These are phyloP conservation scores for Agaricales sp. DNA, from an alignment of 1,284 basidiomycete species.

Conservation along the genomic window DNA sequence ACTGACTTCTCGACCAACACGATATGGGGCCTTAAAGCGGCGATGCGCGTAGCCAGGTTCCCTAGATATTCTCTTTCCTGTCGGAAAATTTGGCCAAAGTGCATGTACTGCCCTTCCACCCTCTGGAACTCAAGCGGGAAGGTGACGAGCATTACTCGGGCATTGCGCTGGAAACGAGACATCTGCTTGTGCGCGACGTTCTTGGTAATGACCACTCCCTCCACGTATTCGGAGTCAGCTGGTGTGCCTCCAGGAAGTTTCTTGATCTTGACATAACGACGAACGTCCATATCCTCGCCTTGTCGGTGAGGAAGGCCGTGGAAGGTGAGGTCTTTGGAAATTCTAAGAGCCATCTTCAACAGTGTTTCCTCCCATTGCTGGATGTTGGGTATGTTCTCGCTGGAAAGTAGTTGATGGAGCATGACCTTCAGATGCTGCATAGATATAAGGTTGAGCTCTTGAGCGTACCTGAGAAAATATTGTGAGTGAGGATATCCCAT, in stretches of 20 bases:
- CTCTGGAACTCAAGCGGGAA: conserved; percentile 95
- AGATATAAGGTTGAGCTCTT: conserved; percentile 76
- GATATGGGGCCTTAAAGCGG: conserved; percentile 85
- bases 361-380: conserved; percentile 83
- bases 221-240: conserved; percentile 91
- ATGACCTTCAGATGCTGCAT: conserved; percentile 83
- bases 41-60: conserved; percentile 83
- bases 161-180: conserved; percentile 61
- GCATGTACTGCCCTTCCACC: conserved; percentile 89
- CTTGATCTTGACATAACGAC: conserved; percentile 97
- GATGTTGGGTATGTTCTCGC: conserved; percentile 66
- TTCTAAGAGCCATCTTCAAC: conserved; percentile 67
- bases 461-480: conserved; percentile 45
- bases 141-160: conserved; percentile 91
- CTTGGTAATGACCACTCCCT: conserved; percentile 96
- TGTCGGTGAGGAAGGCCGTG: conserved; percentile 64
- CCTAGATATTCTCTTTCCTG: conserved; percentile 94
- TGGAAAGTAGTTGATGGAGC: conserved; percentile 81
- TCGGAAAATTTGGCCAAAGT: conserved; percentile 85
- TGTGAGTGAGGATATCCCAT: conserved; percentile 4
- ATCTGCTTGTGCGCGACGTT: conserved; percentile 94
- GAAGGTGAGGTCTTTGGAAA: conserved; percentile 70
- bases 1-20: conserved; percentile 91
- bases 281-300: conserved; percentile 90
- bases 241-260: conserved; percentile 93